Evolutionary conservation across 768 basidiomycete genomes (phyloP).

Genomic region (Tylopilus plumbeoviolaceoides): DNA sequence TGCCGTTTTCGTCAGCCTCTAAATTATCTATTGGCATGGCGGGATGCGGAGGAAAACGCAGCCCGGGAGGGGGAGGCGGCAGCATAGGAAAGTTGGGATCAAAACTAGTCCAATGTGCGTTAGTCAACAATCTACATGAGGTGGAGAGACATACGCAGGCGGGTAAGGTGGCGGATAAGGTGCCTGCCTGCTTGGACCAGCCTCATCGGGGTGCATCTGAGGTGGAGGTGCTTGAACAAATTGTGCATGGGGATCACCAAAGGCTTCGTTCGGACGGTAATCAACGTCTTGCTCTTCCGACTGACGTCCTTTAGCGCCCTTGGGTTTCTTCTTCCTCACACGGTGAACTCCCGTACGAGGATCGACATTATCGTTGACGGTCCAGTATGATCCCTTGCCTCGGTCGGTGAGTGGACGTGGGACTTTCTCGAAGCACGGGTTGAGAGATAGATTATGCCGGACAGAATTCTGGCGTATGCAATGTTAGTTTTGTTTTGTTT

Average conservation of each 20-base stretch:
- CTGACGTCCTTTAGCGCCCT: conserved; percentile 45
- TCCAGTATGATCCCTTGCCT: conserved; percentile 91
- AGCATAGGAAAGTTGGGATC: conserved; percentile 72
- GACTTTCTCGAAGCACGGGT: conserved; percentile 89
- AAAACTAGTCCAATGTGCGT: conserved; percentile 43
- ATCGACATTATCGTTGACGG: conserved; percentile 86
- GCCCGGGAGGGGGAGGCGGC: conserved; percentile 42
- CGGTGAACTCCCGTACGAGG: conserved; percentile 87
- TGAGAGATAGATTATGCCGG: conserved; percentile 85
- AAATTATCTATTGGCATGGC: conserved; percentile 68
- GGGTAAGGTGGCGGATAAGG: conserved; percentile 62
- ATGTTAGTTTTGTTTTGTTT: conserved; percentile 29
- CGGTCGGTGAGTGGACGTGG: conserved; percentile 88
- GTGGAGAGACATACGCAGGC: conserved; percentile 39
- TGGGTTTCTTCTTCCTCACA: conserved; percentile 81
- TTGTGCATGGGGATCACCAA: conserved; percentile 52
- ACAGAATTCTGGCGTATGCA: conserved; percentile 69
- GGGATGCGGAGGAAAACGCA: conserved; percentile 57
- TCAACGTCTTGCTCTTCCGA: conserved; percentile 64
- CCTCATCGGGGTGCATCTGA: conserved; percentile 56
- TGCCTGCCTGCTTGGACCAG: conserved; percentile 53
- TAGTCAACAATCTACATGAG: neutral
- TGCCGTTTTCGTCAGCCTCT: conserved; percentile 73
- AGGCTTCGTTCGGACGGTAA: conserved; percentile 55
- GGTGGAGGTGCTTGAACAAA: conserved; percentile 47